phyloP scores from a whole-genome alignment of 768 basidiomycete species.

The Amanita thiersii region DNA sequence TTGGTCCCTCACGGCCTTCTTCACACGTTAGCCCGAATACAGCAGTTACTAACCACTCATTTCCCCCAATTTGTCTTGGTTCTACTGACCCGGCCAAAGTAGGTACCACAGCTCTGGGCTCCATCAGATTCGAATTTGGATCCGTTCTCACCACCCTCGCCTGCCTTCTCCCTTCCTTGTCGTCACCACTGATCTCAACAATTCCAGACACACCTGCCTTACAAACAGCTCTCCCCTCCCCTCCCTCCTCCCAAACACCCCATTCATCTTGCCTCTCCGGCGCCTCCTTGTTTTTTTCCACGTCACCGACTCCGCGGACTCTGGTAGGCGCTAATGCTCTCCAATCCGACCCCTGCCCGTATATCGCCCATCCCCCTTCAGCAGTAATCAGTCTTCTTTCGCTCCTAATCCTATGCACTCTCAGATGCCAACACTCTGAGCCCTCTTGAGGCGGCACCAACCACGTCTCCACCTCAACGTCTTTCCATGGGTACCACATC shows the following conservation, averaged over 20 bases:
- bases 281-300: too few species aligned
- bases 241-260: conserved; percentile 40
- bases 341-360: conserved; percentile 56
- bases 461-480: conserved; percentile 70
- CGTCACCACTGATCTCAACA: conserved; percentile 22
- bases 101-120: conserved; percentile 59
- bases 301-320: too few species aligned
- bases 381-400: conserved; percentile 45
- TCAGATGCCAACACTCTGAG: conserved; percentile 60
- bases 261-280: conserved; percentile 24
- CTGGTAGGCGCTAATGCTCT: conserved; percentile 50
- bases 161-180: conserved; percentile 14
- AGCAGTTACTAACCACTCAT: conserved; percentile 63
- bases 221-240: conserved; percentile 45
- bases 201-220: conserved; percentile 58
- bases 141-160: conserved; percentile 52
- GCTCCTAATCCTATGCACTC: conserved; percentile 55
- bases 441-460: conserved; percentile 53
- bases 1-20: too few species aligned
- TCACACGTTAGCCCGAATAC: conserved; percentile 53
- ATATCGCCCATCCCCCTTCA: conserved; percentile 66
- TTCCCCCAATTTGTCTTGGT: conserved; percentile 24
- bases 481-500: conserved; percentile 71
- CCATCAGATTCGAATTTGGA: conserved; percentile 66
- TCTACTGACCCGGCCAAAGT: conserved; percentile 46